These are phyloP conservation scores for Stentor coeruleus DNA, from an alignment of 73 alveolate genomes.

Conservation along the genomic window DNA sequence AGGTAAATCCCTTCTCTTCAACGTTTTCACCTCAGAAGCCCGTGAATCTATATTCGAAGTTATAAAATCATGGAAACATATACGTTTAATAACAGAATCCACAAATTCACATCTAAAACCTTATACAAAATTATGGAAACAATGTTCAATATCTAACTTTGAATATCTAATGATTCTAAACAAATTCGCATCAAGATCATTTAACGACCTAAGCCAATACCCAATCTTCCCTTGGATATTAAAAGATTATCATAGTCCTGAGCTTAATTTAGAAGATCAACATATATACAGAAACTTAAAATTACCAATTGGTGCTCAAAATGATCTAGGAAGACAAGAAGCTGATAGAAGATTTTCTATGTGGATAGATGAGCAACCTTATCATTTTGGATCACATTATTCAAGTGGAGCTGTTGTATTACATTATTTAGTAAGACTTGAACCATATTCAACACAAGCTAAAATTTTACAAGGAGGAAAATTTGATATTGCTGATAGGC, in stretches of 20 bases:
- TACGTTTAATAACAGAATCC: slow-evolving; percentile 22
- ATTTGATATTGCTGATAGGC: slow-evolving; percentile 91
- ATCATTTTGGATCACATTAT: slow-evolving; percentile 95
- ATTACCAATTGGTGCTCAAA: slow-evolving; percentile 94
- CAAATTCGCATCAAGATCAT: slow-evolving; percentile 80
- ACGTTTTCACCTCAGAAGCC: slow-evolving; percentile 28
- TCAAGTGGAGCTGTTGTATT: slow-evolving; percentile 92
- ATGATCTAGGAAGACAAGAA: neutral
- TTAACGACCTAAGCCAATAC: slow-evolving; percentile 88
- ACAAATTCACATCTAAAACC: neutral
- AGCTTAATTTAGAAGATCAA: slow-evolving; percentile 52
- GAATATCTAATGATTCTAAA: slow-evolving; percentile 80
- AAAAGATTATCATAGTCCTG: slow-evolving; percentile 59
- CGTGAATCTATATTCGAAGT: slow-evolving; percentile 27
- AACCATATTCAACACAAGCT: slow-evolving; percentile 88
- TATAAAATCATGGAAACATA: neutral
- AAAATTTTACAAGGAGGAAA: slow-evolving; percentile 84
- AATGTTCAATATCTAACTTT: slow-evolving; percentile 71
- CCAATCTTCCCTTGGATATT: slow-evolving; percentile 98
- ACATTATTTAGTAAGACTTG: slow-evolving; percentile 79
- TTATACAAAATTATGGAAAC: slow-evolving; percentile 24
- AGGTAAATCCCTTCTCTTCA: slow-evolving; percentile 37
- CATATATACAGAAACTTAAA: slow-evolving; percentile 80
- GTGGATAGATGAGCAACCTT: slow-evolving; percentile 32
- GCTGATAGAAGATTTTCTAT: neutral